Base-by-base conservation (phyloP, 2,329 filamentous ascomycete species). In the Fusarium sp. region DNA sequence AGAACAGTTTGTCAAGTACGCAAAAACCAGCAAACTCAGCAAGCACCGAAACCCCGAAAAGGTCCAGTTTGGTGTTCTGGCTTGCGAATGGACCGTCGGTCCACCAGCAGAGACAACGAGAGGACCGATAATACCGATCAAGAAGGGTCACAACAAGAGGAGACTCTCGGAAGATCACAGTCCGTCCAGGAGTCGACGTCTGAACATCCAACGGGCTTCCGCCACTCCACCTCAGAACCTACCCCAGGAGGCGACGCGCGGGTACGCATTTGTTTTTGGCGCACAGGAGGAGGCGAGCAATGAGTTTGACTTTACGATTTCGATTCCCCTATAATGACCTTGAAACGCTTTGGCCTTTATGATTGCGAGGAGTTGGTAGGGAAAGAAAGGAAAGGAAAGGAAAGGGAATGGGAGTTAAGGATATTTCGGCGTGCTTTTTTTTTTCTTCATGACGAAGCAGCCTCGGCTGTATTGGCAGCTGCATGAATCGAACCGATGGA, bases 11-110 rank as follows among this genome's bases (percentile, higher is more conserved):
- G 69, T 84, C 20, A 72, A 75, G 24, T 83, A 86, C 71, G 78
- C 83, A 43, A 83, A 80, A 60, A 57, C 73, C 41, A 83, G 82
- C 71, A 78, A 74, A 18, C 72, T 81, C 33, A 80, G 75, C 67
- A 79, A 79, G 5, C 81, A 84, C 43, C 66, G 69, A 11, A 67
- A 73, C 20, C 84, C 85, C 2, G 78, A 80, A 22, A 73, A 74
- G 8, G 85, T 87, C 57, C 75, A 81, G 16, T 87, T 87, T 68
- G 81, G 82, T 29, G 77, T 87, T 6, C 58, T 87, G 41, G 83
- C 81, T 1, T 86, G 84, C 69, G 82, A 86, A 71, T 86, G 83
- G 84, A 68, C 76, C 7, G 78, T 82, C 16, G 77, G 63, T 18
- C 74, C 76, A 11, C 71, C 71, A 22, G 31, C 64, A 39, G 69